Conservation (phyloP, 148 eudicot species). For the Cornus controversa region DNA sequence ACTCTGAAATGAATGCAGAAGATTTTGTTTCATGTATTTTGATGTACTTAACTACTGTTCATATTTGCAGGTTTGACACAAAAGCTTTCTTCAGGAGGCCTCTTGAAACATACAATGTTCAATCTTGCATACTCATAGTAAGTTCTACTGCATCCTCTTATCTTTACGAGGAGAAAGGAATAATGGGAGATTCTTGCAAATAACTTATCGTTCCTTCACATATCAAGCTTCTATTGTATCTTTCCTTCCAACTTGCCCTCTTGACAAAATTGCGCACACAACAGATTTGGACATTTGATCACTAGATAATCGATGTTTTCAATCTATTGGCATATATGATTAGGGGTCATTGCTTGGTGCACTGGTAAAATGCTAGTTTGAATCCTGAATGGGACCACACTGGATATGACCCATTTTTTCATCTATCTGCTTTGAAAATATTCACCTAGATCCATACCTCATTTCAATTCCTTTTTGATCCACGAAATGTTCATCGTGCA, state of each 20-base stretch:
- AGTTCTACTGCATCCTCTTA: slow-evolving; percentile 20
- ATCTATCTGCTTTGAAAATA: not conserved
- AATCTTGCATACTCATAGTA: slow-evolving; percentile 75
- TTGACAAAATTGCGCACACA: not conserved
- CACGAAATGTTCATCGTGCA: not conserved
- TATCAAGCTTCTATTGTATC: not conserved
- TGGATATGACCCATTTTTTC: too few species aligned
- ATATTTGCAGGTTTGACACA: slow-evolving; percentile 72
- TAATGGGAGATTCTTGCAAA: not conserved
- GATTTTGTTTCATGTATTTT: not conserved
- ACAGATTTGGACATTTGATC: not conserved
- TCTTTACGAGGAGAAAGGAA: not conserved
- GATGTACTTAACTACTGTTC: slow-evolving; percentile 6
- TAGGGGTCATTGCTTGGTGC: too few species aligned
- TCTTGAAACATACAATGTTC: slow-evolving; percentile 59
- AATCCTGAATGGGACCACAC: too few species aligned
- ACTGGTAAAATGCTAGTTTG: too few species aligned
- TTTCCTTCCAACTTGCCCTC: not conserved
- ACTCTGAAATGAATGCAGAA: not conserved
- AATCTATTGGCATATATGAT: not conserved
- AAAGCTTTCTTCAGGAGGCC: slow-evolving; percentile 78
- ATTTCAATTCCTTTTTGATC: not conserved
- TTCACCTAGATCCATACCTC: not conserved
- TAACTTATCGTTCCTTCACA: not conserved
- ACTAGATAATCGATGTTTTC: not conserved